Percentiles rank a stretch among this genome's conserved stretches.
phyloP scores from a whole-genome alignment of 441 rosid genomes.

The Aquilaria agallochum region DNA sequence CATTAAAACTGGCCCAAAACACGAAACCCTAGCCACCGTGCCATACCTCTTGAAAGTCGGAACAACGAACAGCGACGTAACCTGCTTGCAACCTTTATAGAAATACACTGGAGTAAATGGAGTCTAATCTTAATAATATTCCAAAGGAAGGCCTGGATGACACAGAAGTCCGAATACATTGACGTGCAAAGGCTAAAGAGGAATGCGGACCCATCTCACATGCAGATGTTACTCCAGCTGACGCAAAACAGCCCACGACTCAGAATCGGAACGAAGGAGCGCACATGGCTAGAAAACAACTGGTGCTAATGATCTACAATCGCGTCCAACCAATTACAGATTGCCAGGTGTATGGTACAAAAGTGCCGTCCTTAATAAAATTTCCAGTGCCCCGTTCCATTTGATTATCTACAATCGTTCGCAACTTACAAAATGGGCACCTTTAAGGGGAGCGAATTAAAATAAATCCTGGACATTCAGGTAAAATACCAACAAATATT shows the following conservation, averaged over 20 bases:
- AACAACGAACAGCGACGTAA: no score
- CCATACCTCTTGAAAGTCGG: no score
- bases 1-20: no score
- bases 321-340: slow-evolving; percentile 10
- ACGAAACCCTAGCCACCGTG: no score
- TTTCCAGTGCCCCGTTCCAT: neutral
- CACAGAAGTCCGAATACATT: no score
- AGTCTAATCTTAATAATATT: no score
- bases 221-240: neutral
- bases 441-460: neutral
- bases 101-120: no score
- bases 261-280: neutral
- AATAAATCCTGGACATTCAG: neutral
- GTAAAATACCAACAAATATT: neutral
- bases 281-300: slow-evolving; percentile 5
- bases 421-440: neutral
- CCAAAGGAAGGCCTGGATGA: no score
- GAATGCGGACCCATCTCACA: slow-evolving; percentile 1
- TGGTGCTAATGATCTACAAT: slow-evolving; percentile 1
- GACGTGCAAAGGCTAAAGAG: no score
- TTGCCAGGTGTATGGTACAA: neutral
- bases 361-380: neutral
- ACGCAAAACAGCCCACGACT: neutral
- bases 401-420: slow-evolving; percentile 16
- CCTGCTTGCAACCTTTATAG: no score